These are phyloP conservation scores for Cetraspora pellucida DNA, from an alignment of 192 early-diverging fungal species.

Conservation along the genomic window DNA sequence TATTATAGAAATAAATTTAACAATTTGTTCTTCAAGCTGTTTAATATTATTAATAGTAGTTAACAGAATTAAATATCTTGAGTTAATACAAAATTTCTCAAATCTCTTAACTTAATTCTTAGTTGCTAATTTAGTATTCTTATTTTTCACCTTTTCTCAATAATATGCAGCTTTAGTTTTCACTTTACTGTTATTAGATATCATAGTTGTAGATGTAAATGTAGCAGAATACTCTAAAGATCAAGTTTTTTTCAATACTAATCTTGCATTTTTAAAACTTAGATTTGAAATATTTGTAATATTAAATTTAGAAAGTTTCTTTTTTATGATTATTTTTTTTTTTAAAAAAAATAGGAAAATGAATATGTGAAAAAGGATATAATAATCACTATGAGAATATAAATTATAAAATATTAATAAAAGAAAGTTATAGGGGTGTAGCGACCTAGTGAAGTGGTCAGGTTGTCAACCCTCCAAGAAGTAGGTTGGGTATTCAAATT, in stretches of 20 bases:
- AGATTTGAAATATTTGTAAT: neutral
- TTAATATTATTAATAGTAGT: neutral
- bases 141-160: neutral
- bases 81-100: neutral
- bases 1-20: neutral
- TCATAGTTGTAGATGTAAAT: neutral
- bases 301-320: no score
- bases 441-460: no score
- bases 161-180: neutral
- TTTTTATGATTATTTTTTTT: neutral
- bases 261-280: neutral
- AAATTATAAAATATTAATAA: neutral
- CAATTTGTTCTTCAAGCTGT: slow-evolving; percentile 3
- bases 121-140: slow-evolving; percentile 12
- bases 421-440: no score
- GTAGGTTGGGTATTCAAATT: no score
- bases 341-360: neutral
- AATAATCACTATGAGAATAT: neutral
- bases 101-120: neutral
- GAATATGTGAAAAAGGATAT: neutral
- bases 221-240: no score
- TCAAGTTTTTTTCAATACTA: neutral
- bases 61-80: neutral
- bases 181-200: neutral
- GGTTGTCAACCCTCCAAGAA: no score